A percentile compares a stretch with the other conserved stretches of the same genome.
Evolutionary conservation across 179 eudicot genomes (phyloP).

Genomic region (Silene vulgaris): DNA sequence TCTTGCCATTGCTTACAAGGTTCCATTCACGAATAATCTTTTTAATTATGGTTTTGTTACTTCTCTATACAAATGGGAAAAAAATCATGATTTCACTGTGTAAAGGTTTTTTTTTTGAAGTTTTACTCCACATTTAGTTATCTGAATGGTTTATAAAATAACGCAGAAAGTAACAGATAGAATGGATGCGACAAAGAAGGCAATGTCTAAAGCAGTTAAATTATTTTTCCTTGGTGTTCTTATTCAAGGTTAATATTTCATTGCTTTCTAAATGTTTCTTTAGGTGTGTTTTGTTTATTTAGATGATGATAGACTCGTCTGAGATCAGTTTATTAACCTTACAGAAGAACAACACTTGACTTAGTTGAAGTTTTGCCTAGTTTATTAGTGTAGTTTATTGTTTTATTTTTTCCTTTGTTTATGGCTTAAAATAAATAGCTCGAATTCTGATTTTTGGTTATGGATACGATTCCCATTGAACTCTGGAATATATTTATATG

Average conservation of each 20-base stretch:
- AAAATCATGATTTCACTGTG: background rate
- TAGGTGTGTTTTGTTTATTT: background rate
- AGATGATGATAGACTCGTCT: constrained; percentile 2
- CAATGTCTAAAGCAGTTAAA: constrained; percentile 43
- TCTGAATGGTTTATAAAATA: constrained; percentile 4
- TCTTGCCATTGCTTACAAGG: constrained; percentile 77
- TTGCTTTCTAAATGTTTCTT: background rate
- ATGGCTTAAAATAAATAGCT: background rate
- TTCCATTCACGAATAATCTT: constrained; percentile 12
- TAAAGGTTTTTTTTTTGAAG: background rate
- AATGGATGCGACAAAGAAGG: constrained; percentile 60
- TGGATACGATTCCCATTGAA: background rate
- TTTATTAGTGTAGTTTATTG: background rate
- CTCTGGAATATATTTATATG: background rate
- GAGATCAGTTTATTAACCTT: background rate
- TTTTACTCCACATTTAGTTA: background rate
- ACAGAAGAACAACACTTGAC: background rate
- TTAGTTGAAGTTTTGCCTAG: background rate
- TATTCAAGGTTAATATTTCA: constrained; percentile 58
- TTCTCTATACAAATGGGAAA: background rate
- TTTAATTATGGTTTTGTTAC: background rate
- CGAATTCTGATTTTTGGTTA: background rate
- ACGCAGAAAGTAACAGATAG: constrained; percentile 57
- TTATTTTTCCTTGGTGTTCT: constrained; percentile 70
- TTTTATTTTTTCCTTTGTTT: background rate